phyloP scores from a whole-genome alignment of 2,329 filamentous ascomycete species.

The Alternaria rosae region DNA sequence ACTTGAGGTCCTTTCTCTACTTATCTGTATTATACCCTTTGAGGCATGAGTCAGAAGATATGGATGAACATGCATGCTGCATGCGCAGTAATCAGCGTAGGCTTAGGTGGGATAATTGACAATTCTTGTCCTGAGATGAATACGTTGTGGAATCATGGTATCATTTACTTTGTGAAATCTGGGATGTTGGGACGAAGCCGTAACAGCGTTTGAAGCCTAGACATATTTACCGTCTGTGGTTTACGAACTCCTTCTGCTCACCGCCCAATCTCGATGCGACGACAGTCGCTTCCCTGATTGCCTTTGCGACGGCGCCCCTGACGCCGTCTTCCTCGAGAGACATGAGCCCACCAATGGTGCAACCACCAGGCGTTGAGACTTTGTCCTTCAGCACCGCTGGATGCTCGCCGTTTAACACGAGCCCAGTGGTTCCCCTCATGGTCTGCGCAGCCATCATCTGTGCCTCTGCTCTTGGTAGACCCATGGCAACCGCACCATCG shows the following conservation, averaged over 20 bases:
- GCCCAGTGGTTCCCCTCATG: constrained; percentile 74
- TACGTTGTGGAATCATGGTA: constrained; percentile 11
- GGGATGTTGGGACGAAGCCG: background rate
- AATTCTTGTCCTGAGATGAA: background rate
- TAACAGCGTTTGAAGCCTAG: background rate
- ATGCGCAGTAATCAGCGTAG: constrained; percentile 9
- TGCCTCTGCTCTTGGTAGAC: constrained; percentile 74
- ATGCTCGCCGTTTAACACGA: constrained; percentile 76
- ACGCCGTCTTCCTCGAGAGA: constrained; percentile 77
- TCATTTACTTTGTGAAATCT: constrained; percentile 1
- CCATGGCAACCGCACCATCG: constrained; percentile 81
- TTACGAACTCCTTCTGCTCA: constrained; percentile 58
- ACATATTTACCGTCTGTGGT: constrained; percentile 49
- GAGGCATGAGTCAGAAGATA: background rate
- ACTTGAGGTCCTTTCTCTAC: constrained; percentile 10
- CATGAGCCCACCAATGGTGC: constrained; percentile 76
- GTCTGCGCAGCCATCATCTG: constrained; percentile 80
- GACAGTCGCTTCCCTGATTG: constrained; percentile 73
- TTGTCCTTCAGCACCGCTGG: constrained; percentile 78
- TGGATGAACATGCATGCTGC: background rate
- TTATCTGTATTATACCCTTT: constrained; percentile 28
- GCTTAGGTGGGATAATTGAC: constrained; percentile 5
- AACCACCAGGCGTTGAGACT: constrained; percentile 79
- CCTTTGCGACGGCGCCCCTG: constrained; percentile 70
- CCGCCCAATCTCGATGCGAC: constrained; percentile 71